phyloP scores from a whole-genome alignment of 371 early-diverging fungal species.

The Syncephalastrum contaminatum region DNA sequence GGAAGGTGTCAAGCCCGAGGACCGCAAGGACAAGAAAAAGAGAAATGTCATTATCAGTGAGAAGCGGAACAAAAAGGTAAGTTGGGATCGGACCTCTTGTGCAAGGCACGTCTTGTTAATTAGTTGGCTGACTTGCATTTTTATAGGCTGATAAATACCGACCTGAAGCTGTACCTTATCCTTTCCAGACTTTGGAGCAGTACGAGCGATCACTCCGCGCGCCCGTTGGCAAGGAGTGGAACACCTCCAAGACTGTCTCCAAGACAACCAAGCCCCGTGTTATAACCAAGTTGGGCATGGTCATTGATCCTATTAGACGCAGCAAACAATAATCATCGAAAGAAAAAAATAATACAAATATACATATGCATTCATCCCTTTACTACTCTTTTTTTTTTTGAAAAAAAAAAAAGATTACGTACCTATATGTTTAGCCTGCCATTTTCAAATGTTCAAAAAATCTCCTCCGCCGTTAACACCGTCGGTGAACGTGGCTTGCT shows the following conservation, averaged over 20 bases:
- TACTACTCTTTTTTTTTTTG: too few relatives aligned
- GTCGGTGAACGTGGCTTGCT: too few relatives aligned
- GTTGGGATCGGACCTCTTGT: constrained; percentile 1
- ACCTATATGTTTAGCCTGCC: too few relatives aligned
- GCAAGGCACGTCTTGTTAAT: constrained; percentile 1
- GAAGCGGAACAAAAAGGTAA: constrained; percentile 75
- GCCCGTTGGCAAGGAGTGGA: constrained; percentile 97
- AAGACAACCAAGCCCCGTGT: constrained; percentile 81
- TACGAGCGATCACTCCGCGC: constrained; percentile 83
- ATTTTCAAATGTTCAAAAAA: too few relatives aligned
- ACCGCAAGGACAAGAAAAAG: constrained; percentile 81
- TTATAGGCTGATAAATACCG: constrained; percentile 70
- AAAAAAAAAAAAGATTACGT: too few relatives aligned
- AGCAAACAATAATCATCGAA: too few relatives aligned
- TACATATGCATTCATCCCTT: too few relatives aligned
- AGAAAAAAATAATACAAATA: too few relatives aligned
- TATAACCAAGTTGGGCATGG: constrained; percentile 79
- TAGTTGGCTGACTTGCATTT: constrained; percentile 6
- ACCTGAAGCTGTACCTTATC: constrained; percentile 74
- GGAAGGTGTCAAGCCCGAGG: constrained; percentile 64
- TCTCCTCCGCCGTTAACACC: too few relatives aligned
- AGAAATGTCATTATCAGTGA: constrained; percentile 92
- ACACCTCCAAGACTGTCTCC: constrained; percentile 70
- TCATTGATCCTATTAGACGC: constrained; percentile 82
- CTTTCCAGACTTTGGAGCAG: constrained; percentile 83